Percentiles rank a stretch among this genome's conserved stretches.
These are phyloP conservation scores for Rhodamnia rubescens DNA, from an alignment of 345 rosid species.

Conservation along the genomic window DNA sequence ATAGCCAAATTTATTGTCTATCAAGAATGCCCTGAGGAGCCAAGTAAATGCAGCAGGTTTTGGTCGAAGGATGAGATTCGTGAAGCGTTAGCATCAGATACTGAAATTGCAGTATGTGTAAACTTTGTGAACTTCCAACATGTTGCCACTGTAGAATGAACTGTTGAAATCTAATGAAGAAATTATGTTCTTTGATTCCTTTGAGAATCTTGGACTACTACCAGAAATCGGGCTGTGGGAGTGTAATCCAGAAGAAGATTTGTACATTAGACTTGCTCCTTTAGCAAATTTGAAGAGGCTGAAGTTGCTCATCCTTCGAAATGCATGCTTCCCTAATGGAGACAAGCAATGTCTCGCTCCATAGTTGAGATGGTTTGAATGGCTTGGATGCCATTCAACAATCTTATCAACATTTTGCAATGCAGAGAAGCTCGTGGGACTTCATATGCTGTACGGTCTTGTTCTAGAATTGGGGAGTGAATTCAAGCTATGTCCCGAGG, in stretches of 20 bases:
- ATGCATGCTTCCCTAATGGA: no score
- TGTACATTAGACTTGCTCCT: no score
- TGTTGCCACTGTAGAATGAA: neutral
- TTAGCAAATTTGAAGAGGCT: no score
- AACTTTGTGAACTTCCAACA: neutral
- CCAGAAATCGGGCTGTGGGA: no score
- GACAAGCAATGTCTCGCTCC: neutral
- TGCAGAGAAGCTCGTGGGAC: conserved; percentile 4
- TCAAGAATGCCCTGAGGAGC: conserved; percentile 3
- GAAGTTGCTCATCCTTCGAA: no score
- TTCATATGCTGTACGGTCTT: neutral
- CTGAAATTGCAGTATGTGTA: neutral
- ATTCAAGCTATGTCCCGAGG: neutral
- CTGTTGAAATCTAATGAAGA: neutral
- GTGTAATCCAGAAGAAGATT: no score
- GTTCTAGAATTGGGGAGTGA: neutral
- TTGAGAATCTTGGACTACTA: neutral
- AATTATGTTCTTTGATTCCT: neutral
- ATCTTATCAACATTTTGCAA: neutral
- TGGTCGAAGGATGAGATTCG: conserved; percentile 7
- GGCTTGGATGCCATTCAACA: neutral
- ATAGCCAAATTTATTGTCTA: conserved; percentile 9
- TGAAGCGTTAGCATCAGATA: neutral
- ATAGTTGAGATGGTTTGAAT: neutral
- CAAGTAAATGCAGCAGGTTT: conserved; percentile 8